A percentile compares a stretch with the other conserved stretches of the same genome.
These are phyloP conservation scores for Leccinum pseudoinsigne DNA, from an alignment of 1,284 basidiomycete genomes.

Conservation along the genomic window DNA sequence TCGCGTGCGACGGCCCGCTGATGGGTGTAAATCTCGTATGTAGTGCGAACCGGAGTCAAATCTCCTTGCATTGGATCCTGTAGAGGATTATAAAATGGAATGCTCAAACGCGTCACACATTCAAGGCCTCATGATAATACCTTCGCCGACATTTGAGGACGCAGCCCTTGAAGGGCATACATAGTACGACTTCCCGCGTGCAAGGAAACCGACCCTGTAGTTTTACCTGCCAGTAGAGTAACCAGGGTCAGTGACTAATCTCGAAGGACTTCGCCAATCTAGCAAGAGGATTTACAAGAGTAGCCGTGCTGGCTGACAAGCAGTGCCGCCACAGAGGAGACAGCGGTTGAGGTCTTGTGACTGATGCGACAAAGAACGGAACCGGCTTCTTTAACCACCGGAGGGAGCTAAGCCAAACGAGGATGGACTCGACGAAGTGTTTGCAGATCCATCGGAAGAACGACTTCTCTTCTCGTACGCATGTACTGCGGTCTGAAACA, in stretches of 20 bases:
- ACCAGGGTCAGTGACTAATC: slow-evolving; percentile 2
- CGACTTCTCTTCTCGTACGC: neutral
- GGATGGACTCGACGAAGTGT: neutral
- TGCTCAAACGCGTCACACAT: neutral
- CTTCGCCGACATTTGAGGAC: neutral
- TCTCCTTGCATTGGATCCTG: neutral
- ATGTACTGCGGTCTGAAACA: neutral
- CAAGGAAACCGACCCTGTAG: neutral
- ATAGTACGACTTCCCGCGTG: neutral
- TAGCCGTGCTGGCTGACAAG: neutral
- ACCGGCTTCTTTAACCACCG: neutral
- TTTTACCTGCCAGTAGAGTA: slow-evolving; percentile 2
- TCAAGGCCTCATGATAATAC: neutral
- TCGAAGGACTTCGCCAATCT: neutral
- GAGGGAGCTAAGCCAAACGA: neutral
- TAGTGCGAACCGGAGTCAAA: neutral
- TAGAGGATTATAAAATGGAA: neutral
- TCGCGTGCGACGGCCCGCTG: neutral
- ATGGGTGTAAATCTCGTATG: neutral
- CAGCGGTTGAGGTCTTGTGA: neutral
- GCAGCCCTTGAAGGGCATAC: neutral
- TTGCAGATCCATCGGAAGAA: neutral
- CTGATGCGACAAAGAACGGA: neutral
- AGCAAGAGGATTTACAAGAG: neutral
- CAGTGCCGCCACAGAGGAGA: neutral